Conservation (phyloP, 2,329 filamentous ascomycete species). For the Fusarium mangiferae region DNA sequence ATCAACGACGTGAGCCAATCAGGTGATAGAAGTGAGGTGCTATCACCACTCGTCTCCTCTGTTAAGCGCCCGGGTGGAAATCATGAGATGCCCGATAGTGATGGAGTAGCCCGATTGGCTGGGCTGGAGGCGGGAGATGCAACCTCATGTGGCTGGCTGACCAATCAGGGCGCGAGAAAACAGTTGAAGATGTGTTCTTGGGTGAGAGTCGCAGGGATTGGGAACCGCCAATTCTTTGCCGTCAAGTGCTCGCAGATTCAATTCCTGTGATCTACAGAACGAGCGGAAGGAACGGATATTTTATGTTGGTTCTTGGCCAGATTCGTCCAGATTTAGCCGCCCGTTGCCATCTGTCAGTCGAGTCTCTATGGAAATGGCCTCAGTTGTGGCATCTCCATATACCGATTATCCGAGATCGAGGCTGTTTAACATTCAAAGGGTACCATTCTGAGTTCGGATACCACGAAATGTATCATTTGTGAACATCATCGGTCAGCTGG, state of each 20-base stretch:
- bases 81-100: slow-evolving; percentile 28
- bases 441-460: not conserved
- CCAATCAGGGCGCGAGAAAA: slow-evolving; percentile 40
- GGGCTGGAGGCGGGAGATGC: slow-evolving; percentile 23
- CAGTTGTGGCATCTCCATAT: slow-evolving; percentile 4
- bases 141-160: slow-evolving; percentile 10
- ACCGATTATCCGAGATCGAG: slow-evolving; percentile 5
- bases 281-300: not conserved
- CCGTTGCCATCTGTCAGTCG: slow-evolving; percentile 23
- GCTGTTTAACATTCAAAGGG: not conserved
- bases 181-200: slow-evolving; percentile 32
- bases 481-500: not conserved
- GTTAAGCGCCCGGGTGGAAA: slow-evolving; percentile 49
- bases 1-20: slow-evolving; percentile 42
- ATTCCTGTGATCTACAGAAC: slow-evolving; percentile 15
- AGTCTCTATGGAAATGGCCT: slow-evolving; percentile 26
- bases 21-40: slow-evolving; percentile 24
- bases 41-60: slow-evolving; percentile 32
- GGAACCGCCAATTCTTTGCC: slow-evolving; percentile 7
- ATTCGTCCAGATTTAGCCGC: slow-evolving; percentile 34
- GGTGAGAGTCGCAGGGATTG: slow-evolving; percentile 22
- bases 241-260: slow-evolving; percentile 29
- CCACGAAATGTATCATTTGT: not conserved
- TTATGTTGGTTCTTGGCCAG: slow-evolving; percentile 10
- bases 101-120: slow-evolving; percentile 44